Base-by-base conservation (phyloP, 139 green algal genomes). In the Deuterostichococcus epilithicus region DNA sequence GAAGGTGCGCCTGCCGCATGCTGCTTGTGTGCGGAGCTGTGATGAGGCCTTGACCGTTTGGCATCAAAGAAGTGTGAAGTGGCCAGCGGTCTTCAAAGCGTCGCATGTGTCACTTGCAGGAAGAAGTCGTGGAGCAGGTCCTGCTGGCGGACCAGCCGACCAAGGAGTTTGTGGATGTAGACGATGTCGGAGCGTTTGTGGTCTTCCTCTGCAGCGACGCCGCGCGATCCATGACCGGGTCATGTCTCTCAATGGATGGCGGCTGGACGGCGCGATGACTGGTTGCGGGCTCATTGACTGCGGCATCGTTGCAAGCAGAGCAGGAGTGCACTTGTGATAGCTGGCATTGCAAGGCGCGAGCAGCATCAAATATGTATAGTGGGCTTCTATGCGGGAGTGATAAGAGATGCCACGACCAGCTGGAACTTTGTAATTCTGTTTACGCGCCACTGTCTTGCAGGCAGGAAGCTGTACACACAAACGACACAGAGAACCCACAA, bases 71-170 rank as follows among this genome's bases (percentile, higher is more conserved):
- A 63, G 47, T 22, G 18, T 63, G 47, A 22, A 28, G 47, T 63
- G 33, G 47, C 30, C 47, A 58, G 35, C 68, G 18, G 5, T 2
- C 68, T 28, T 74, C 22, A 30, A 25, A 59, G 59, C 59, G 4
- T 20, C 67, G 65, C n/a, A 42, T 73, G 25, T 73, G 68, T 65
- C 18, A 18, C 20, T 66, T 75, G 67, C 44, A 87, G 52, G 87
- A 91, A 37, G 75, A 74, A 34, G 89, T 95, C 32, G 87, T 95
- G 69, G 81, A 80, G 2, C 87, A 96, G n/a, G 90, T 97, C 37
- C 72, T 97, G 81, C 86, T 97, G 69, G 85, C 84, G 23, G 92
- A 97, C 81, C 93, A 97, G 84, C 92, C 92, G 30, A 97, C 90
- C 42, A 94, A 94, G 74, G 84, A 88, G 70, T 97, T 97, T 87